Evolutionary conservation across 78 protist genomes (phyloP), one percentile per base, ranked within the genome.

Genomic region (Neovahlkampfia damariscottae): DNA sequence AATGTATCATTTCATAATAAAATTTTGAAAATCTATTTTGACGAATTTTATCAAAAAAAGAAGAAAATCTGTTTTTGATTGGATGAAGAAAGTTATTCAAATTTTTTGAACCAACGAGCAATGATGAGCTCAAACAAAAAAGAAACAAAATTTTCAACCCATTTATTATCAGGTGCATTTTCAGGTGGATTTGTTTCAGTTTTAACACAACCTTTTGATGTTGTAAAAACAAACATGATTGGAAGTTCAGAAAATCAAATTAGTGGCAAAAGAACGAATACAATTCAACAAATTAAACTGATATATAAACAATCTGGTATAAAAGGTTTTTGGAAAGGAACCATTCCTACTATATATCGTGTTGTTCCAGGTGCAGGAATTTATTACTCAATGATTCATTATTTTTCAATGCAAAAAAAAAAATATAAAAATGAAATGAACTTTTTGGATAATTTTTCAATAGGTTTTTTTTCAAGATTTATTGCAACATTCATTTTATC

Each of bases 191-290:
- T 50, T n/a, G 19, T 19, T 19, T 50, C 62, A n/a, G 62, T 50
- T n/a, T n/a, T 50, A 50, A 50, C 62, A 50, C 62, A 50, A 50
- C 62, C 62, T n/a, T 50, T 50, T 50, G 62, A 50, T 50, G 62
- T 50, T 19, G 19, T 50, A 19, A 50, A 50, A 50, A 50, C 62
- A 50, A 50, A 50, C 19, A 50, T 50, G 62, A 50, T 50, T 19
- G 62, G 62, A 50, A 50, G 19, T n/a, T n/a, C 62, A 50, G 19
- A 19, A 19, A 19, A 50, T 50, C 34, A n/a, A 50, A 50, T 50
- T n/a, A 19, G 34, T 19, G 19, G 62, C 62, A 50, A 19, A 50
- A 50, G 62, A 19, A 50, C 62, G 34, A 50, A 19, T 19, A 50
- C 19, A 19, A 50, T 19, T n/a, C 62, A 50, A 19, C 19, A 19